These are phyloP conservation scores for Saturnispora ahearnii DNA, from an alignment of 805 yeast genomes.

Conservation along the genomic window DNA sequence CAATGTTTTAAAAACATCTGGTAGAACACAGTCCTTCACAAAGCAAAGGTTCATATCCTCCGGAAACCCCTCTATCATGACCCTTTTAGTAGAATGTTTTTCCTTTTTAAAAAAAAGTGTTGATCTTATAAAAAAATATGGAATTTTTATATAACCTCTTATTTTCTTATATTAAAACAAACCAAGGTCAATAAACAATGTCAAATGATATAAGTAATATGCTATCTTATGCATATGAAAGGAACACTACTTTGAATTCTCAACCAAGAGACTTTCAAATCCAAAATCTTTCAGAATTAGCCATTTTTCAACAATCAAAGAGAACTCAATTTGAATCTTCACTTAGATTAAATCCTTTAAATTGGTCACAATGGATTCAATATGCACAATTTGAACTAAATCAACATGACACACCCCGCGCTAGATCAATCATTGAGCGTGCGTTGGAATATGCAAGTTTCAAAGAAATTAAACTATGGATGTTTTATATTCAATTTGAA, in stretches of 20 bases:
- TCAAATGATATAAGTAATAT: constrained; percentile 18
- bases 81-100: too few species aligned
- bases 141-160: too few species aligned
- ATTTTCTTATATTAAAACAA: background rate
- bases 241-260: background rate
- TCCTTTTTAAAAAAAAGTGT: too few species aligned
- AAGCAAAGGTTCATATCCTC: background rate
- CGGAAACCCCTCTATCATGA: constrained; percentile 4
- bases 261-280: constrained; percentile 39
- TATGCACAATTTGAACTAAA: constrained; percentile 84
- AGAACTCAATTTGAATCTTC: constrained; percentile 81
- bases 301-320: constrained; percentile 65
- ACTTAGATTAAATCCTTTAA: constrained; percentile 73
- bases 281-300: constrained; percentile 71
- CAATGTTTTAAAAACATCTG: background rate
- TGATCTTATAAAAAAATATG: too few species aligned
- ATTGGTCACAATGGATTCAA: constrained; percentile 82
- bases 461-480: constrained; percentile 72
- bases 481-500: constrained; percentile 72
- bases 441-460: constrained; percentile 52
- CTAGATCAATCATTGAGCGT: constrained; percentile 81
- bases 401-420: constrained; percentile 69
- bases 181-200: background rate
- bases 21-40: background rate
- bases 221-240: constrained; percentile 2